A percentile compares a stretch with the other conserved stretches of the same genome.
Conservation (phyloP, 331 rosid species). For the Acacia concinna region DNA sequence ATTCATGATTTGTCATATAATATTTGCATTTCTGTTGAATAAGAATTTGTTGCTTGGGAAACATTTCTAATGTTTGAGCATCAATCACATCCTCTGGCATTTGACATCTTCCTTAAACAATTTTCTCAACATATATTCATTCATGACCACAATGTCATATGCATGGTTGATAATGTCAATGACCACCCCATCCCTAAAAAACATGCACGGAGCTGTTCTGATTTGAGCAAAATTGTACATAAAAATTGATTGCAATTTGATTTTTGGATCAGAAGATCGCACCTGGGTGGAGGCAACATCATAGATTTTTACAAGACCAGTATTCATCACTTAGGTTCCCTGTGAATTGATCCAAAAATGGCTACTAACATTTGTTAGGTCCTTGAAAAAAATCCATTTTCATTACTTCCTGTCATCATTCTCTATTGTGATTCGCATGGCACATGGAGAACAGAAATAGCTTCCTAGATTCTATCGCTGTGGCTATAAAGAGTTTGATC, state of each 20-base stretch:
- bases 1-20: background rate
- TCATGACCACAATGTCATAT: background rate
- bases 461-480: background rate
- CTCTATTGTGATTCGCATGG: background rate
- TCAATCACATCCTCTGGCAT: background rate
- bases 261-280: background rate
- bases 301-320: background rate
- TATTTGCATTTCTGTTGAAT: background rate
- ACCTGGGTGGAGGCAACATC: background rate
- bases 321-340: background rate
- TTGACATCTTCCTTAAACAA: background rate
- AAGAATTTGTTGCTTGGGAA: conserved; percentile 7
- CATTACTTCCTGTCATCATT: background rate
- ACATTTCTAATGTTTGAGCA: background rate
- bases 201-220: background rate
- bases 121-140: background rate
- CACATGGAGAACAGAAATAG: background rate
- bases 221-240: background rate
- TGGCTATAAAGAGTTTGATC: background rate
- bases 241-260: background rate
- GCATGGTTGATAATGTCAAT: background rate
- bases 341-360: background rate
- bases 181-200: background rate
- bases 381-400: background rate
- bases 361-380: background rate